A percentile compares a stretch with the other conserved stretches of the same genome.
Evolutionary conservation across 1,284 basidiomycete genomes (phyloP).

Genomic region (Rugosomyces carneus): DNA sequence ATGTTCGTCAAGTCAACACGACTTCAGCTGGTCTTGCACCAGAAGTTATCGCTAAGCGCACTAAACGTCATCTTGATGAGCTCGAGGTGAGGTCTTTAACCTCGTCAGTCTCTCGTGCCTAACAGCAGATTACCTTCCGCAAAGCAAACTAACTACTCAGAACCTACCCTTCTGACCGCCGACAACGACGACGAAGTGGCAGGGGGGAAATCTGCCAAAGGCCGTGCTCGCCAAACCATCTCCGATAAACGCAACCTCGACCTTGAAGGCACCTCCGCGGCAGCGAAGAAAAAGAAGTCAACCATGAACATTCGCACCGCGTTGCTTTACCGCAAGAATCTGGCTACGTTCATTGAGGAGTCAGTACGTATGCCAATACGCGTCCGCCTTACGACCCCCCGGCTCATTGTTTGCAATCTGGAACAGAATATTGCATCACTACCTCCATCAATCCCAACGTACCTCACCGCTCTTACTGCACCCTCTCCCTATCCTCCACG

Average conservation of each 20-base stretch:
- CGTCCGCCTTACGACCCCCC: too few relatives aligned
- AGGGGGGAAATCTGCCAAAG: constrained; percentile 44
- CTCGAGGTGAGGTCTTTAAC: constrained; percentile 52
- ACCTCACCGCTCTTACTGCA: constrained; percentile 31
- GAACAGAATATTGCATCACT: constrained; percentile 52
- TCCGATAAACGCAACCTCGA: constrained; percentile 62
- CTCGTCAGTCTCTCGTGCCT: constrained; percentile 3
- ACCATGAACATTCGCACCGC: constrained; percentile 73
- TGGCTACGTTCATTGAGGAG: constrained; percentile 68
- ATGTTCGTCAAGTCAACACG: constrained; percentile 33
- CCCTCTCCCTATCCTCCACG: constrained; percentile 32
- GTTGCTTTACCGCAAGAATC: constrained; percentile 72
- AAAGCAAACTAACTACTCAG: constrained; percentile 75
- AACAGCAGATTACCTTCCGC: constrained; percentile 11
- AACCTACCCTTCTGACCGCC: constrained; percentile 41
- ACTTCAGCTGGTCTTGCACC: constrained; percentile 45
- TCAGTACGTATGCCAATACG: constrained; percentile 45
- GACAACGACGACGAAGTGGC: constrained; percentile 41
- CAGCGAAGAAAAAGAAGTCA: constrained; percentile 67
- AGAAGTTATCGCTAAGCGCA: constrained; percentile 68
- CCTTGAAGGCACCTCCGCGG: constrained; percentile 36
- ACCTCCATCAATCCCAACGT: constrained; percentile 39
- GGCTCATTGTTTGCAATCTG: background rate
- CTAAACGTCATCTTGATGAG: constrained; percentile 71
- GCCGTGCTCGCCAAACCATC: constrained; percentile 63